These are phyloP conservation scores for Xylaria multiplex DNA, from an alignment of 2,329 filamentous ascomycete species.

Conservation along the genomic window DNA sequence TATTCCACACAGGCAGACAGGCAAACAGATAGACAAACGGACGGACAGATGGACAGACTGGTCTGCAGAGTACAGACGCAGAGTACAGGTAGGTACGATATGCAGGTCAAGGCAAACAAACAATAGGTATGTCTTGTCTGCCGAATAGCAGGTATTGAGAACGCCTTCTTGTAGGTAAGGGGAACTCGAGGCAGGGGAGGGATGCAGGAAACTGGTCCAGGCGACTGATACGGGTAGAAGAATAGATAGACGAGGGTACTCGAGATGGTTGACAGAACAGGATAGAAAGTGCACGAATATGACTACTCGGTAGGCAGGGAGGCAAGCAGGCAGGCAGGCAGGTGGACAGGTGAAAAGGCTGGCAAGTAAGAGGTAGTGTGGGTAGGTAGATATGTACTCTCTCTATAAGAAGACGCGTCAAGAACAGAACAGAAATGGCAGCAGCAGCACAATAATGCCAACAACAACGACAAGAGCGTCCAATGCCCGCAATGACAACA, in stretches of 20 bases:
- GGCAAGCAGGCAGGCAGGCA: no score
- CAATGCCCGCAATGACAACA: no score
- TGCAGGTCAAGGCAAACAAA: slow-evolving; percentile 12
- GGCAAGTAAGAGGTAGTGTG: no score
- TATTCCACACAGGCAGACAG: neutral
- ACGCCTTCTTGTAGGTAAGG: neutral
- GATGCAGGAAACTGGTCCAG: neutral
- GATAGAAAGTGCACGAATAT: neutral
- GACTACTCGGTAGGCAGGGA: no score
- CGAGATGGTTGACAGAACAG: neutral
- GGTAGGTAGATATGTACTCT: no score
- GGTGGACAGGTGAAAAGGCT: no score
- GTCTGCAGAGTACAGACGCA: slow-evolving; percentile 3
- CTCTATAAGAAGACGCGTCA: no score
- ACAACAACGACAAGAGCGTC: no score
- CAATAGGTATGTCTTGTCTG: neutral
- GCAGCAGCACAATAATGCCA: no score
- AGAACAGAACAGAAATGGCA: no score
- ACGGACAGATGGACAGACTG: no score
- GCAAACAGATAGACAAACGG: neutral
- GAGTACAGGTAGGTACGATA: neutral
- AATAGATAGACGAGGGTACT: neutral
- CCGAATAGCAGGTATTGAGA: neutral
- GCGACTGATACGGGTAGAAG: no score
- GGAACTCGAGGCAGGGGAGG: neutral